Percentiles rank a stretch among this genome's conserved stretches.
Evolutionary conservation across 2,329 filamentous ascomycete genomes (phyloP).

Genomic region (Podosphaera xanthii): DNA sequence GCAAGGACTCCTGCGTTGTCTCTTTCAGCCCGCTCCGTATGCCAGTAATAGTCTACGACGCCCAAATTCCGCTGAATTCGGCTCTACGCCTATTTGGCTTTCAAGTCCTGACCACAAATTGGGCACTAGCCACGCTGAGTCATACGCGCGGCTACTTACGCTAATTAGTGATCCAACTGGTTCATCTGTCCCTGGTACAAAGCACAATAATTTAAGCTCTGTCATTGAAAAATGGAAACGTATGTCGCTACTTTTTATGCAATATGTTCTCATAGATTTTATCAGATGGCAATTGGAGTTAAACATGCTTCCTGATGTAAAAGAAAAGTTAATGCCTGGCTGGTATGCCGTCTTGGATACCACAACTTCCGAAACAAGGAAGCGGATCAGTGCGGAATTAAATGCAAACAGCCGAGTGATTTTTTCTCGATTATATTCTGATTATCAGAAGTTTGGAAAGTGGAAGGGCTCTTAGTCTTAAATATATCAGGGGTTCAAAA

Average conservation of each 20-base stretch:
- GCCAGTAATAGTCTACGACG: conserved; percentile 8
- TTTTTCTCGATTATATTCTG: conserved; percentile 32
- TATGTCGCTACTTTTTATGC: conserved; percentile 38
- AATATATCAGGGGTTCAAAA: not conserved
- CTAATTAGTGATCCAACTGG: conserved; percentile 35
- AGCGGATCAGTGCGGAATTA: conserved; percentile 32
- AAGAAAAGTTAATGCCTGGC: conserved; percentile 32
- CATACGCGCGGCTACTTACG: conserved; percentile 31
- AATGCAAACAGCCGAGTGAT: conserved; percentile 35
- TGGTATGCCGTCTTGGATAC: conserved; percentile 36
- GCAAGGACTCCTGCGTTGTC: conserved; percentile 30
- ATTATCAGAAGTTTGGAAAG: conserved; percentile 39
- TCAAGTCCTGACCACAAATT: conserved; percentile 11
- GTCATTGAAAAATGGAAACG: conserved; percentile 37
- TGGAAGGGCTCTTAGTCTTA: conserved; percentile 21
- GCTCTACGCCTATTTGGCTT: conserved; percentile 18
- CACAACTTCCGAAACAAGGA: conserved; percentile 29
- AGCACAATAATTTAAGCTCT: conserved; percentile 24
- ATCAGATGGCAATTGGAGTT: conserved; percentile 36
- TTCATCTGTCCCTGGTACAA: conserved; percentile 26
- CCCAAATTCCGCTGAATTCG: conserved; percentile 1
- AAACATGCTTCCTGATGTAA: conserved; percentile 25
- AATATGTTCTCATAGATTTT: conserved; percentile 33
- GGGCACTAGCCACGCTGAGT: conserved; percentile 23
- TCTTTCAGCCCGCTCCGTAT: conserved; percentile 22